Conservation (phyloP, 2,329 filamentous ascomycete species). For the Botrytis elliptica region DNA sequence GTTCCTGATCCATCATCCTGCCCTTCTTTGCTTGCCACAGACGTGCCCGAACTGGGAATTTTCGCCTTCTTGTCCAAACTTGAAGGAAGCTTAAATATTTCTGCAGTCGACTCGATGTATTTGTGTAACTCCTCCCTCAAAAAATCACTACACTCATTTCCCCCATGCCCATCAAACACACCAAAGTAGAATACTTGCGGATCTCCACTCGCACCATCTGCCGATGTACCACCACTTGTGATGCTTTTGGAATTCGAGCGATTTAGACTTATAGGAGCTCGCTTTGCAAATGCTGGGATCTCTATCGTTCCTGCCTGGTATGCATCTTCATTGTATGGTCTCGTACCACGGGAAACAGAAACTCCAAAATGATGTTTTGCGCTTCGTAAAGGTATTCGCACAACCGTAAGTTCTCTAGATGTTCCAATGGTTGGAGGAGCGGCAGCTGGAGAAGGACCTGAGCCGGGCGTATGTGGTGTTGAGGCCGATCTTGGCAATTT, state of each 20-base stretch:
- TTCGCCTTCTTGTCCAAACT: constrained; percentile 59
- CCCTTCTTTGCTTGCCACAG: constrained; percentile 49
- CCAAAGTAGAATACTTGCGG: constrained; percentile 98
- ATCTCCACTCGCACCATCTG: constrained; percentile 78
- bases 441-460: constrained; percentile 55
- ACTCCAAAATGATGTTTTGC: constrained; percentile 96
- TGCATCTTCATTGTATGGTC: constrained; percentile 89
- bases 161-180: constrained; percentile 94
- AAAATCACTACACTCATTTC: constrained; percentile 83
- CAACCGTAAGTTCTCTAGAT: constrained; percentile 80
- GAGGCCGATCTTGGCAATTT: constrained; percentile 85
- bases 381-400: constrained; percentile 87
- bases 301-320: constrained; percentile 93
- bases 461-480: constrained; percentile 65
- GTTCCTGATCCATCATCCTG: constrained; percentile 47
- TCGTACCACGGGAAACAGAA: constrained; percentile 72
- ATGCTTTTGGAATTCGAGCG: constrained; percentile 26
- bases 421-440: constrained; percentile 59
- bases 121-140: constrained; percentile 79
- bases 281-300: constrained; percentile 86
- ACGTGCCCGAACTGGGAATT: constrained; percentile 54
- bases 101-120: constrained; percentile 82
- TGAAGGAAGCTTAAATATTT: constrained; percentile 73
- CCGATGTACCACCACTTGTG: constrained; percentile 56
- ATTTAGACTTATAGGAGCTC: constrained; percentile 63